Conservation (phyloP, 441 rosid genomes). For the Omphalea diandra region DNA sequence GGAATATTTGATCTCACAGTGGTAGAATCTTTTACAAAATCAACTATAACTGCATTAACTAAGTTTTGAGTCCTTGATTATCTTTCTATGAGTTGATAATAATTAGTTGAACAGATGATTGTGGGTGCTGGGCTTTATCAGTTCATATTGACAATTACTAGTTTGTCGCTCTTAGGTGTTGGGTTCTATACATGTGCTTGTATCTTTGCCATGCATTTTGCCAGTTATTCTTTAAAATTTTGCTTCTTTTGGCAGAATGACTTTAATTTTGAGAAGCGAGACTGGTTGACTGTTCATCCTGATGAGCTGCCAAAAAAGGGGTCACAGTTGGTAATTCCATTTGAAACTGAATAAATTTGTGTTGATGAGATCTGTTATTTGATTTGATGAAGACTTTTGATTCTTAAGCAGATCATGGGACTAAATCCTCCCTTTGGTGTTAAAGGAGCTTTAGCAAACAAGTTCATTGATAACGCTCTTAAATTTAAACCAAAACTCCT, state of each 20-base stretch:
- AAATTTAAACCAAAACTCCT: constrained; percentile 84
- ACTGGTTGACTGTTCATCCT: constrained; percentile 70
- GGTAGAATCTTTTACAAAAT: not conserved
- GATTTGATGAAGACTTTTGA: not conserved
- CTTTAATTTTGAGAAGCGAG: constrained; percentile 75
- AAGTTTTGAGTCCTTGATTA: not conserved
- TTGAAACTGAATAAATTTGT: not conserved
- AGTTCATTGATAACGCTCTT: constrained; percentile 78
- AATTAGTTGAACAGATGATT: not conserved
- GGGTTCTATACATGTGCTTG: not conserved
- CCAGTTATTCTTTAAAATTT: constrained; percentile 18
- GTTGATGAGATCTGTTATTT: constrained; percentile 9
- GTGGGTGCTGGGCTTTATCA: no score
- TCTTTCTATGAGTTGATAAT: not conserved
- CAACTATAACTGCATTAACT: no score
- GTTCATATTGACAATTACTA: constrained; percentile 2
- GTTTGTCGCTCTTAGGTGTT: not conserved
- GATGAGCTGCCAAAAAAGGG: constrained; percentile 64
- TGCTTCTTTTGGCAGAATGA: constrained; percentile 45
- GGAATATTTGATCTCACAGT: not conserved
- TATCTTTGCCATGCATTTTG: not conserved
- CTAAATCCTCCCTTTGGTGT: constrained; percentile 96
- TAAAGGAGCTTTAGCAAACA: constrained; percentile 71
- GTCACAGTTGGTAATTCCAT: constrained; percentile 59
- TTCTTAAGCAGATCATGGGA: constrained; percentile 75